Evolutionary conservation across 2,329 filamentous ascomycete species (phyloP).

Genomic region (Fusarium albosuccineum): DNA sequence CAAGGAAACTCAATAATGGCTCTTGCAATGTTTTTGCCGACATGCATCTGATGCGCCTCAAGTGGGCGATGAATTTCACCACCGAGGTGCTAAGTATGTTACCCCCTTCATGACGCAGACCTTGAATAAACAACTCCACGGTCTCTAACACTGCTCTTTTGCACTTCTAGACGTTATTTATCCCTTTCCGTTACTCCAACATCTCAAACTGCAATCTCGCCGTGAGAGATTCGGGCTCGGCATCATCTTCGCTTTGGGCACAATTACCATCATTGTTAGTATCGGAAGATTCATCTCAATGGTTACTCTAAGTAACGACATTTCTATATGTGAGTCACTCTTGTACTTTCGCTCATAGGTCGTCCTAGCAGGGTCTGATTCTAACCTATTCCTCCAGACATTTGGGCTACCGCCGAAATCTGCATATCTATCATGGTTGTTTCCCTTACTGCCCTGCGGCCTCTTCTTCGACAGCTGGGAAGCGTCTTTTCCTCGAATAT

Average conservation of each 20-base stretch:
- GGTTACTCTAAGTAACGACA: conserved; percentile 19
- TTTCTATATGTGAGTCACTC: conserved; percentile 24
- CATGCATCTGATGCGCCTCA: conserved; percentile 37
- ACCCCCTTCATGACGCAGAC: too few species aligned
- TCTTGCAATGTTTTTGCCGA: conserved; percentile 34
- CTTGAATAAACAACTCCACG: too few species aligned
- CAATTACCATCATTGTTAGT: conserved; percentile 40
- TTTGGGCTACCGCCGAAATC: conserved; percentile 32
- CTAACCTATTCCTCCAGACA: conserved; percentile 8
- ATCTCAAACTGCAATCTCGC: conserved; percentile 30
- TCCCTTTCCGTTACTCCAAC: conserved; percentile 37
- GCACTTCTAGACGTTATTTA: conserved; percentile 31
- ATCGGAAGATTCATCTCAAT: conserved; percentile 40
- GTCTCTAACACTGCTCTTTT: background rate
- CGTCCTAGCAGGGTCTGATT: too few species aligned
- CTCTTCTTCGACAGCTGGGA: conserved; percentile 20
- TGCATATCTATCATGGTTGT: conserved; percentile 36
- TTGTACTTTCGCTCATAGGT: background rate
- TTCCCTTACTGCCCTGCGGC: conserved; percentile 26
- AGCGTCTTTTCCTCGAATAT: conserved; percentile 12
- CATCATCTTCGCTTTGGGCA: conserved; percentile 35
- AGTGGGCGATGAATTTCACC: conserved; percentile 40
- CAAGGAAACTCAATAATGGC: background rate
- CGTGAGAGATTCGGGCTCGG: conserved; percentile 40
- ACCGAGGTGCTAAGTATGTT: conserved; percentile 41